Percentiles rank a stretch among this genome's conserved stretches.
These are phyloP conservation scores for Cordyceps pruinosa DNA, from an alignment of 2,329 filamentous ascomycete genomes.

Conservation along the genomic window DNA sequence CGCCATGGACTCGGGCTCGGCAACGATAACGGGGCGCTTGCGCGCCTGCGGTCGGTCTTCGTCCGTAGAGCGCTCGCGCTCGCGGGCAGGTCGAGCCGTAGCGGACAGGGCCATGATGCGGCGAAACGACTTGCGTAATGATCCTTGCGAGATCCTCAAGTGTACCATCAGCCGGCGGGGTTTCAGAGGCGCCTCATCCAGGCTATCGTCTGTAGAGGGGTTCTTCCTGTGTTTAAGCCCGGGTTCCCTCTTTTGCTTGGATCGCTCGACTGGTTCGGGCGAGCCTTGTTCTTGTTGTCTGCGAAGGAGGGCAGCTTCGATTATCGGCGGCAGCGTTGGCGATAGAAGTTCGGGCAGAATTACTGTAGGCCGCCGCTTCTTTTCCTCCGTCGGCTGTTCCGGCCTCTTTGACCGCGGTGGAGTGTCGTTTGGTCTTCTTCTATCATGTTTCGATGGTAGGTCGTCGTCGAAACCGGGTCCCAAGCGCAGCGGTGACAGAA, in stretches of 20 bases:
- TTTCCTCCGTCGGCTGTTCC: conserved; percentile 23
- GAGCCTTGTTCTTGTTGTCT: conserved; percentile 12
- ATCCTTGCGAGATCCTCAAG: conserved; percentile 42
- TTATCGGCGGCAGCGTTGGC: conserved; percentile 45
- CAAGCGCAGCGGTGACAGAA: conserved; percentile 47
- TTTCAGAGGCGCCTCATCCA: conserved; percentile 26
- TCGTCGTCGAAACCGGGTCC: conserved; percentile 36
- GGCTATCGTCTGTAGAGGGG: conserved; percentile 21
- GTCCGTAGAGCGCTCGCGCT: conserved; percentile 1
- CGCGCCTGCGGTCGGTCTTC: conserved; percentile 27
- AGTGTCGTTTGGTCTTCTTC: conserved; percentile 19
- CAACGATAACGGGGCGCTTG: conserved; percentile 42
- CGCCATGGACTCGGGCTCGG: conserved; percentile 29
- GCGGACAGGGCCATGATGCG: conserved; percentile 37
- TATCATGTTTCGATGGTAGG: conserved; percentile 20
- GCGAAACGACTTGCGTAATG: conserved; percentile 37
- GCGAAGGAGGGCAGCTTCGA: conserved; percentile 41
- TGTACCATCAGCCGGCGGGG: conserved; percentile 33
- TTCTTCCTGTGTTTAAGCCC: conserved; percentile 21
- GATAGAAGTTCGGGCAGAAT: conserved; percentile 46
- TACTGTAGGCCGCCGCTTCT: conserved; percentile 31
- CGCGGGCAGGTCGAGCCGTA: conserved; percentile 15
- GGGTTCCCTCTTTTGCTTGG: conserved; percentile 12
- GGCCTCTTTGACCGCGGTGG: conserved; percentile 18
- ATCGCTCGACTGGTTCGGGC: conserved; percentile 4